These are phyloP conservation scores for Urtica urens DNA, from an alignment of 306 rosid species.

Conservation along the genomic window DNA sequence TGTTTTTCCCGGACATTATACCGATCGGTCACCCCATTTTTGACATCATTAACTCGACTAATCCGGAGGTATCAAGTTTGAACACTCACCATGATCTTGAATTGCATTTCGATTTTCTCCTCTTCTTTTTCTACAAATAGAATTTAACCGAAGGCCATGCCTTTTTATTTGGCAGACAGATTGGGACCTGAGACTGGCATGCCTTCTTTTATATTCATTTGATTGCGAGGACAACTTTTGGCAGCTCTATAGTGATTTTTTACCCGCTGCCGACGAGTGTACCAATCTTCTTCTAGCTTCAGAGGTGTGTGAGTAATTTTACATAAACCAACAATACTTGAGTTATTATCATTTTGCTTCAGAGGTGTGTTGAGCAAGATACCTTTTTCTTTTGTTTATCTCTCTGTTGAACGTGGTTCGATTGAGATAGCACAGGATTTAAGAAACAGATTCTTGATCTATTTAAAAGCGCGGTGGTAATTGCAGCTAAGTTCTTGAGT, in stretches of 20 bases:
- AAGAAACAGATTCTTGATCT: too few species aligned
- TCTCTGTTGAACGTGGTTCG: too few species aligned
- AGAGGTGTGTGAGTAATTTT: conserved; percentile 41
- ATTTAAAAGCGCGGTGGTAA: too few species aligned
- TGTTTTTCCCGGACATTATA: conserved; percentile 90
- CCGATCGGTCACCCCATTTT: conserved; percentile 94
- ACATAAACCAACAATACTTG: background rate
- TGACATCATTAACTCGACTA: conserved; percentile 80
- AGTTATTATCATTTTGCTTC: background rate
- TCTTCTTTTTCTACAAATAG: background rate
- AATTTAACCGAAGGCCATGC: conserved; percentile 15
- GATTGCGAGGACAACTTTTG: conserved; percentile 82
- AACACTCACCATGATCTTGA: background rate
- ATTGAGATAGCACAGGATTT: too few species aligned
- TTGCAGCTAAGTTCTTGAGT: too few species aligned
- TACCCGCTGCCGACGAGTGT: conserved; percentile 81
- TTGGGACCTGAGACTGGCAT: conserved; percentile 92
- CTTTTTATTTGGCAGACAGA: conserved; percentile 83
- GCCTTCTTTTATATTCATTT: conserved; percentile 72
- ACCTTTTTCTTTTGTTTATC: too few species aligned
- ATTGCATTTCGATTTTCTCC: background rate
- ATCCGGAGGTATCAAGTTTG: conserved; percentile 62
- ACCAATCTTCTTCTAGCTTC: conserved; percentile 82
- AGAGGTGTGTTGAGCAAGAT: too few species aligned
- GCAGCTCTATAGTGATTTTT: conserved; percentile 83